Evolutionary conservation across 2,329 filamentous ascomycete genomes (phyloP).

Genomic region (Xylariomycetidae sp.): DNA sequence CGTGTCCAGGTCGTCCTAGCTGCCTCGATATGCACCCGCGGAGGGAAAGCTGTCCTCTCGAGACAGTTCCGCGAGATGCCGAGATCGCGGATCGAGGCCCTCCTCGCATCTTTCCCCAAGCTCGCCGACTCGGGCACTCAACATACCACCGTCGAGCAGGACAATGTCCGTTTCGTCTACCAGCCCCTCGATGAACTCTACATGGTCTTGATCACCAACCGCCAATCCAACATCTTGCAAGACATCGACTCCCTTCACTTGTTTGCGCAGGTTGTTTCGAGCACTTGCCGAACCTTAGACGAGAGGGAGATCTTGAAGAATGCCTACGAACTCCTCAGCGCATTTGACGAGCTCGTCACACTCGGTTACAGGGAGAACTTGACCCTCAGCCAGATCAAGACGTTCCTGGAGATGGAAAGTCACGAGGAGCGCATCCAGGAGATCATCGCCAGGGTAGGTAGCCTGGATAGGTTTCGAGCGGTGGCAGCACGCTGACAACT

Average conservation of each 20-base stretch:
- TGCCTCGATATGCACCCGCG: slow-evolving; percentile 96
- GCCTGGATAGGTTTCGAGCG: slow-evolving; percentile 1
- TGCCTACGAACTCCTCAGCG: slow-evolving; percentile 91
- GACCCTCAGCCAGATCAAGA: slow-evolving; percentile 95
- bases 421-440: slow-evolving; percentile 99
- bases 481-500: slow-evolving; percentile 8
- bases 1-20: slow-evolving; percentile 81
- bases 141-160: slow-evolving; percentile 97
- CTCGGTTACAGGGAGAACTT: slow-evolving; percentile 94
- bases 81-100: slow-evolving; percentile 89
- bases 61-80: slow-evolving; percentile 98
- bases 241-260: slow-evolving; percentile 98
- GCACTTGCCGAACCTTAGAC: slow-evolving; percentile 91
- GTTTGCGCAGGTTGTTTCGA: slow-evolving; percentile 94
- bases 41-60: slow-evolving; percentile 96
- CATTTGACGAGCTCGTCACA: slow-evolving; percentile 95
- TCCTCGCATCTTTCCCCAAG: slow-evolving; percentile 96
- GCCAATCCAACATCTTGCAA: slow-evolving; percentile 97
- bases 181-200: slow-evolving; percentile 98
- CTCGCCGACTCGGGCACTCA: slow-evolving; percentile 93
- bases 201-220: slow-evolving; percentile 99
- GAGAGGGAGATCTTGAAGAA: slow-evolving; percentile 93
- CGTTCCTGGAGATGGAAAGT: slow-evolving; percentile 98
- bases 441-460: slow-evolving; percentile 78
- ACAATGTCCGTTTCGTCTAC: slow-evolving; percentile 99